Conservation (phyloP, 768 basidiomycete genomes). For the Phylloporus scabripes region DNA sequence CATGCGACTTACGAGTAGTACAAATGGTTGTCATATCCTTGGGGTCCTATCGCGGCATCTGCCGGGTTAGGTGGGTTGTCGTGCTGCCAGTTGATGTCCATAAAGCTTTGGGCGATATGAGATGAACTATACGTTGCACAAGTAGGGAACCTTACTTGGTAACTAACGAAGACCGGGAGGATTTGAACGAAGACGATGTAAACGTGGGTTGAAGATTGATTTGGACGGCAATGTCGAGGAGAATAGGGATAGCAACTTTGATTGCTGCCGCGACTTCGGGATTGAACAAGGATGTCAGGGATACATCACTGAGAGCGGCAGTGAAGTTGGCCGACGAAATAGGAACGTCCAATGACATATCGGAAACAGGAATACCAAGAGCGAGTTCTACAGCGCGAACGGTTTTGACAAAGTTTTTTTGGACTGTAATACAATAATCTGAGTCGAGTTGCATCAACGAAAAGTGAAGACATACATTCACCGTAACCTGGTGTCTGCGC, state of each 20-base stretch:
- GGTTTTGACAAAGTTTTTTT: constrained; percentile 63
- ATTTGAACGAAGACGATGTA: constrained; percentile 17
- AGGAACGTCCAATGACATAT: constrained; percentile 5
- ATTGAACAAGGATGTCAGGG: constrained; percentile 19
- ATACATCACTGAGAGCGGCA: constrained; percentile 26
- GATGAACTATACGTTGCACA: not conserved
- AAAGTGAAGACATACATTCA: constrained; percentile 43
- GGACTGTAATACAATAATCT: constrained; percentile 39
- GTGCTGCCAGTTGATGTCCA: constrained; percentile 77
- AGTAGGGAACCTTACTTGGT: constrained; percentile 32
- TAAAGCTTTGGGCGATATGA: constrained; percentile 48
- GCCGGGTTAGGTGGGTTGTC: constrained; percentile 68
- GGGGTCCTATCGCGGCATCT: constrained; percentile 61
- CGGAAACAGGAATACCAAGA: constrained; percentile 46
- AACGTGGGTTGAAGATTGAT: constrained; percentile 21
- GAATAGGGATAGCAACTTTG: constrained; percentile 33
- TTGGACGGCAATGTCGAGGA: constrained; percentile 25
- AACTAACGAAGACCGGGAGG: constrained; percentile 25
- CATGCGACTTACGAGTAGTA: constrained; percentile 57
- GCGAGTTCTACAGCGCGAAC: constrained; percentile 59
- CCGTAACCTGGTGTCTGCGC: constrained; percentile 62
- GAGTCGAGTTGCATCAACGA: not conserved
- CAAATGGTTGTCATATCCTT: constrained; percentile 73
- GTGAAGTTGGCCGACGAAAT: constrained; percentile 33
- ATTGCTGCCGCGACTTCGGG: constrained; percentile 31